These are phyloP conservation scores for Eutrema japonicum DNA, from an alignment of 345 rosid species.

Conservation along the genomic window DNA sequence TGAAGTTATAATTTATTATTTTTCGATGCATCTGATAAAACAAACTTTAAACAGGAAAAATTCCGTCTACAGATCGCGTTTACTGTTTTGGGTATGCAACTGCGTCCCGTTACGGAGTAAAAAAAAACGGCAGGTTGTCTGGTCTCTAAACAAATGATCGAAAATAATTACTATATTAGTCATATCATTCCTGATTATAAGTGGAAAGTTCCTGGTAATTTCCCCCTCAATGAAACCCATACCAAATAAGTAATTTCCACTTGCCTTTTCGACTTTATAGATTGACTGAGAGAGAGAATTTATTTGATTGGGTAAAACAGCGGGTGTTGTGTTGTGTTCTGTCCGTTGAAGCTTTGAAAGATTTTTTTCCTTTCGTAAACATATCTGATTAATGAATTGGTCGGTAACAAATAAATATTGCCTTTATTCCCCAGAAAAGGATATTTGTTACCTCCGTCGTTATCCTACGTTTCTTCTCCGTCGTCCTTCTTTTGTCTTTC, in stretches of 20 bases:
- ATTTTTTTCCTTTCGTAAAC: background rate
- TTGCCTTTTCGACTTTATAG: background rate
- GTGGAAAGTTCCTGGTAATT: background rate
- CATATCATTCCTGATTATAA: background rate
- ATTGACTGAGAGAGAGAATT: conserved; percentile 9
- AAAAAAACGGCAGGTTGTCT: conserved; percentile 6
- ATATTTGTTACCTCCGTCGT: conserved; percentile 34
- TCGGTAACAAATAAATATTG: background rate
- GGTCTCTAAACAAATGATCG: background rate
- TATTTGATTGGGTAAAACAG: conserved; percentile 13
- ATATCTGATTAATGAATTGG: background rate
- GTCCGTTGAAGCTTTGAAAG: background rate
- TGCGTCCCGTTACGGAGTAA: background rate
- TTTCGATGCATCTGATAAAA: background rate
- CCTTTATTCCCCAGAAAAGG: conserved; percentile 27
- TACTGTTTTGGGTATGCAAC: background rate
- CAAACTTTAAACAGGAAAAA: background rate
- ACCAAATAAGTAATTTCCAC: conserved; percentile 23
- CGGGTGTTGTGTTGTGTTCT: conserved; percentile 34
- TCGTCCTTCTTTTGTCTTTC: conserved; percentile 24
- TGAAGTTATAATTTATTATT: too few relatives aligned
- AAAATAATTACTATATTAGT: background rate
- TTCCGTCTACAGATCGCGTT: background rate
- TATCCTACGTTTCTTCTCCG: conserved; percentile 39
- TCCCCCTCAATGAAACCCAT: background rate